These are phyloP conservation scores for Russula dissimulans DNA, from an alignment of 768 basidiomycete genomes.

Conservation along the genomic window DNA sequence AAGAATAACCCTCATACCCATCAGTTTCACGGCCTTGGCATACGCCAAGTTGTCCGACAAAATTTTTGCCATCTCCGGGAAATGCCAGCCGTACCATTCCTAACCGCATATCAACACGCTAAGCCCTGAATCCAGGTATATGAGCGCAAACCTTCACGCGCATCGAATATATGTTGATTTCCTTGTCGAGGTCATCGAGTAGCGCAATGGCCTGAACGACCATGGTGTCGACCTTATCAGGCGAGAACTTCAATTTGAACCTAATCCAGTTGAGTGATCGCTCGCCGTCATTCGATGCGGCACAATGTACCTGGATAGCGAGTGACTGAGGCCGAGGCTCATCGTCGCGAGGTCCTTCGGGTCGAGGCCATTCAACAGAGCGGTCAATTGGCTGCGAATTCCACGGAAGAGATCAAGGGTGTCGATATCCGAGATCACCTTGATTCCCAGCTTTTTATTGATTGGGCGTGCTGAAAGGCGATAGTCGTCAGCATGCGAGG, in stretches of 20 bases:
- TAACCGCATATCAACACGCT: constrained; percentile 26
- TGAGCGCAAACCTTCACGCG: constrained; percentile 69
- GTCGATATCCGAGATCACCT: constrained; percentile 57
- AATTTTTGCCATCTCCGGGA: constrained; percentile 99
- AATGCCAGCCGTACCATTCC: constrained; percentile 99
- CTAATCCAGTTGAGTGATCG: constrained; percentile 30
- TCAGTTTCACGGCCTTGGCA: constrained; percentile 83
- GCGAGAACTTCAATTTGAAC: constrained; percentile 99
- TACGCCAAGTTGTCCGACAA: constrained; percentile 96
- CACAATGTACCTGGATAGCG: constrained; percentile 69
- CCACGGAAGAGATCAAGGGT: constrained; percentile 86
- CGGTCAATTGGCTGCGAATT: constrained; percentile 80
- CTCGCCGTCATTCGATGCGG: not conserved
- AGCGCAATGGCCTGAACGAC: constrained; percentile 97
- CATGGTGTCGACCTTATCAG: constrained; percentile 99
- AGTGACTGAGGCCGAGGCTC: constrained; percentile 96
- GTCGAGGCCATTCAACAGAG: constrained; percentile 83
- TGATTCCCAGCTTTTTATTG: constrained; percentile 88
- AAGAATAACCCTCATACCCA: constrained; percentile 49
- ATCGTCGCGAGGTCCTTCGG: constrained; percentile 94
- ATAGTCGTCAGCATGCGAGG: not conserved
- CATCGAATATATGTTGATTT: constrained; percentile 99
- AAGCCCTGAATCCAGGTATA: not conserved
- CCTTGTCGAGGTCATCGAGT: constrained; percentile 97
- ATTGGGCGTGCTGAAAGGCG: constrained; percentile 41